Evolutionary conservation across 768 basidiomycete species (phyloP), one percentile per base, ranked within the genome.

Genomic region (Suillus weaverae): DNA sequence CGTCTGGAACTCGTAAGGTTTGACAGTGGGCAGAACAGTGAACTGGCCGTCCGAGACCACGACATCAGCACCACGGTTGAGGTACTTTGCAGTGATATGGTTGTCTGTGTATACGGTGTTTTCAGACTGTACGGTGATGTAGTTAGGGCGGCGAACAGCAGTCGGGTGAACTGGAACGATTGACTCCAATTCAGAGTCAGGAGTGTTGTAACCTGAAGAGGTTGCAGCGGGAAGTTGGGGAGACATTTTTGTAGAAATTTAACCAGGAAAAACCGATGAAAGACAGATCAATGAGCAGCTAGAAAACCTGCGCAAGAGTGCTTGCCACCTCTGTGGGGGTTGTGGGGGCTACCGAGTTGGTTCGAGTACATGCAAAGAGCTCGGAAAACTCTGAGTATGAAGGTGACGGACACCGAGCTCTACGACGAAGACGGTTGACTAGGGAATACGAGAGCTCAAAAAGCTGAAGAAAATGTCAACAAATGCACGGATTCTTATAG

Each of bases 1-100:
- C 67, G 97, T 99, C 80, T 90, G 90, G 85, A 99, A 96, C 80
- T 99, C 91, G 75, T 86, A 96, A 35, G 86, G 82, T 74, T 89
- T 87, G 69, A 85, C 85, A 59, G 89, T 93, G 55, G 95, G 95
- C 50, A 85, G 90, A 73, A 96, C 83, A 66, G 83, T 81, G 81
- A 89, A 89, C 71, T 90, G 88, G 64, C 95, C 94, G 68, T 91
- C 83, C 62, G 84, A 78, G 67, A 92, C 80, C 66, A 83, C 77
- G 69, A 91, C 91, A 65, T 85, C 82, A 10, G 93, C 86, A 70
- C 89, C 88, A 66, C 92, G 92, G 80, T 95, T 91, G 70, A 81
- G 75, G 80, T 89, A 96, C 78, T 87, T 91, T 74, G 94, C 80
- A 56, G 86, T 90, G 81, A 97, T 95, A 72, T 86, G 83, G 66